Evolutionary conservation across 495 filamentous ascomycete genomes (phyloP).

Genomic region (Podospora sp.): DNA sequence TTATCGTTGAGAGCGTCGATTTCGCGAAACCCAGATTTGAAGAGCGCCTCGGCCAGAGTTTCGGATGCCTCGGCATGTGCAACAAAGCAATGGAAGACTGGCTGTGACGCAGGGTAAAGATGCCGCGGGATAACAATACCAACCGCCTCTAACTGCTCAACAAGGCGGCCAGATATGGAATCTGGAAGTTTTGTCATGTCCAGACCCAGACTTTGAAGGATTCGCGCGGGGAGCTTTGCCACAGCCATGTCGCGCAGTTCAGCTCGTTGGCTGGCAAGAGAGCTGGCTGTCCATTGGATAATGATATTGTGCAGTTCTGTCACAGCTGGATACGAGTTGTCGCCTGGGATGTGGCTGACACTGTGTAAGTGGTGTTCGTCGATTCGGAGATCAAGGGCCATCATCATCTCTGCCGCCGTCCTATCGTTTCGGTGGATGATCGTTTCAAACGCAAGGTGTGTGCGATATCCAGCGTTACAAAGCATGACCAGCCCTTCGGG

Average conservation of each 20-base stretch:
- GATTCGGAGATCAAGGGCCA: neutral
- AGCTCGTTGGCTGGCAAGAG: no score
- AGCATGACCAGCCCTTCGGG: no score
- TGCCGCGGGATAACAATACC: neutral
- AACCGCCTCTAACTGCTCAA: neutral
- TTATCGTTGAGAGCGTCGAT: neutral
- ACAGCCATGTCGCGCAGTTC: no score
- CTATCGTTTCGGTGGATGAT: no score
- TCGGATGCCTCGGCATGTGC: neutral
- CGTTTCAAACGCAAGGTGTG: no score
- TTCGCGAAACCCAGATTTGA: neutral
- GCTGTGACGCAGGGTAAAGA: neutral
- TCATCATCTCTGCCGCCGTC: neutral
- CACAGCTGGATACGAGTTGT: neutral
- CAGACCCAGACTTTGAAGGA: no score
- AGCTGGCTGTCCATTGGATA: neutral
- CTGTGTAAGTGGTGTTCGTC: neutral
- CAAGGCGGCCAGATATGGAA: no score
- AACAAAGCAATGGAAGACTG: neutral
- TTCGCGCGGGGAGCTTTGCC: no score
- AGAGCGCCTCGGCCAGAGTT: neutral
- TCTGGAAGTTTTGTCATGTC: no score
- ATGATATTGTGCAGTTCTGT: neutral
- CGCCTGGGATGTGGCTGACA: neutral
- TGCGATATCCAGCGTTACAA: no score